Evolutionary conservation across 192 early-diverging fungal species (phyloP).

Genomic region (Coemansia sp.): DNA sequence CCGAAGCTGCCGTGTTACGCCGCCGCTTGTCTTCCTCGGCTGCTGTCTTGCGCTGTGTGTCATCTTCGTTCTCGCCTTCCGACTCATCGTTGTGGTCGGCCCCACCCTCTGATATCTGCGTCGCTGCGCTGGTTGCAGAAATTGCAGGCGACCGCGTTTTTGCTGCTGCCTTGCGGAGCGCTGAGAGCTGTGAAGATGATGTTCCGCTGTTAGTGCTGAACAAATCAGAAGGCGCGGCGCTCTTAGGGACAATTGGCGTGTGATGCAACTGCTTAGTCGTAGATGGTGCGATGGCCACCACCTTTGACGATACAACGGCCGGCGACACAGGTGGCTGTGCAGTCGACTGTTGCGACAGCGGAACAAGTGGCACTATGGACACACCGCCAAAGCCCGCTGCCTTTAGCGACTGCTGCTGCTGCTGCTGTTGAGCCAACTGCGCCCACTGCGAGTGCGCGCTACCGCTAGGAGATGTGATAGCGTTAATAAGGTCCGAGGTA

Average conservation of each 20-base stretch:
- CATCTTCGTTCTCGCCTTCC: constrained; percentile 6
- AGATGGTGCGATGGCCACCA: constrained; percentile 23
- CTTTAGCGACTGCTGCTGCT: constrained; percentile 17
- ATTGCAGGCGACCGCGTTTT: not conserved
- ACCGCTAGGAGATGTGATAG: constrained; percentile 15
- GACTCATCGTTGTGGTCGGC: constrained; percentile 1
- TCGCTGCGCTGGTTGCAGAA: not conserved
- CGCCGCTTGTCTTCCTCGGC: constrained; percentile 85
- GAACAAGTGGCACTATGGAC: constrained; percentile 29
- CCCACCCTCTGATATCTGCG: not conserved
- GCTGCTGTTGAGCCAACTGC: constrained; percentile 18
- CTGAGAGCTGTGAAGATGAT: not conserved
- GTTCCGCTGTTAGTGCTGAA: not conserved
- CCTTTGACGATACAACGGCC: constrained; percentile 3
- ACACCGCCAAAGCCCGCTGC: constrained; percentile 15
- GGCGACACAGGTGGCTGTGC: constrained; percentile 5
- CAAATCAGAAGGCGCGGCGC: constrained; percentile 7
- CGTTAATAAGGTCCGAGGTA: constrained; percentile 28
- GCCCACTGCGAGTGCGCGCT: constrained; percentile 19
- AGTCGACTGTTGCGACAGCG: constrained; percentile 17
- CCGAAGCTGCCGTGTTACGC: constrained; percentile 93
- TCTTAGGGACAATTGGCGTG: constrained; percentile 32
- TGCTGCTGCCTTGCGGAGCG: not conserved
- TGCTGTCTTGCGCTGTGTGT: constrained; percentile 22
- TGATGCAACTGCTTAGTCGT: constrained; percentile 14